Percentiles rank a stretch among this genome's conserved stretches.
phyloP scores from a whole-genome alignment of 352 stramenopile species.

The Halophytophthora batemanensis region DNA sequence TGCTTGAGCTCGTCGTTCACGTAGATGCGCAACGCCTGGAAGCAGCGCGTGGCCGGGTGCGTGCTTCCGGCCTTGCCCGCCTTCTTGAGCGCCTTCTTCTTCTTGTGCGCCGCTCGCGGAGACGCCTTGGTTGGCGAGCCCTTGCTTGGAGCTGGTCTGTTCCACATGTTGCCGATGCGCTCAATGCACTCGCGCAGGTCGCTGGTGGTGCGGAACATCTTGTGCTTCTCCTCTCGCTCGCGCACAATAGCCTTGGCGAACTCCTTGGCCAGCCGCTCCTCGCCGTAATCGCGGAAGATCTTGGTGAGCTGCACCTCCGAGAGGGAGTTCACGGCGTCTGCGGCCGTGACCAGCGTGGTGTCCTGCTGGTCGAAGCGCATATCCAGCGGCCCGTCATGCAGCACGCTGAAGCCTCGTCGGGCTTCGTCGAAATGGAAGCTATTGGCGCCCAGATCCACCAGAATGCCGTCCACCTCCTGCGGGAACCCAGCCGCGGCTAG shows the following conservation, averaged over 20 bases:
- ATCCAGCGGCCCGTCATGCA: slow-evolving; percentile 72
- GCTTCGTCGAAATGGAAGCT: slow-evolving; percentile 80
- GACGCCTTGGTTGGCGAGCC: slow-evolving; percentile 4
- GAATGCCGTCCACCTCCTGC: slow-evolving; percentile 52
- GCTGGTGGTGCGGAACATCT: slow-evolving; percentile 57
- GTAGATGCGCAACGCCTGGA: slow-evolving; percentile 78
- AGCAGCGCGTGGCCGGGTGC: slow-evolving; percentile 76
- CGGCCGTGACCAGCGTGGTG: slow-evolving; percentile 30
- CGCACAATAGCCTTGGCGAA: slow-evolving; percentile 79
- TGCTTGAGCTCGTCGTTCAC: slow-evolving; percentile 82
- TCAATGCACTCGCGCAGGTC: slow-evolving; percentile 75
- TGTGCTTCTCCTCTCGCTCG: slow-evolving; percentile 43
- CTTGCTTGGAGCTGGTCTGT: slow-evolving; percentile 15
- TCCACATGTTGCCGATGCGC: slow-evolving; percentile 70
- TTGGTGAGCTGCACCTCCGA: slow-evolving; percentile 75
- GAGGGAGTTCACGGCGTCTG: slow-evolving; percentile 62
- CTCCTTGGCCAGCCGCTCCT: slow-evolving; percentile 76
- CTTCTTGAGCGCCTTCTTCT: slow-evolving; percentile 16
- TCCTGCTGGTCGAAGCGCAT: slow-evolving; percentile 74
- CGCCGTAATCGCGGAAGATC: slow-evolving; percentile 70
- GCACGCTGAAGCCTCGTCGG: slow-evolving; percentile 66
- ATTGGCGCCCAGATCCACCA: slow-evolving; percentile 80
- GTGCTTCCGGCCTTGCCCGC: slow-evolving; percentile 22
- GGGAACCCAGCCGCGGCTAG: slow-evolving; percentile 43
- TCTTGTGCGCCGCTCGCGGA: slow-evolving; percentile 4